Evolutionary conservation across 108 stramenopile genomes (phyloP).

Genomic region (Schizochytrium sp.): DNA sequence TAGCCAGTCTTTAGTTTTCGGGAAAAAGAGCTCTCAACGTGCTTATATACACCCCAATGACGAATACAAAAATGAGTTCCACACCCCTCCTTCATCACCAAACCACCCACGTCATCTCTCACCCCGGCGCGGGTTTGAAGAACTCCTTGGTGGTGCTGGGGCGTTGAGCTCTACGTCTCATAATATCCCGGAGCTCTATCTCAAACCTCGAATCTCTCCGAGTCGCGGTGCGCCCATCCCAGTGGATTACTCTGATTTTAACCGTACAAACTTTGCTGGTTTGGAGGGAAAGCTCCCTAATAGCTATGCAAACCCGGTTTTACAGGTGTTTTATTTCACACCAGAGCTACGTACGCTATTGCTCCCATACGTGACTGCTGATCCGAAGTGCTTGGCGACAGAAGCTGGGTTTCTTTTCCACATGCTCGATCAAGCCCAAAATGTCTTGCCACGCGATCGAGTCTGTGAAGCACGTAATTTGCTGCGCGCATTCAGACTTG

Average conservation of each 20-base stretch:
- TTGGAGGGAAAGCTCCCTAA: constrained; percentile 5
- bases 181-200: not conserved
- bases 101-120: not conserved
- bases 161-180: no score
- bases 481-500: not conserved
- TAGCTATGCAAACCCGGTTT: not conserved
- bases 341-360: constrained; percentile 37
- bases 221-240: not conserved
- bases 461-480: not conserved
- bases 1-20: constrained; percentile 27
- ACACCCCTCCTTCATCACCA: constrained; percentile 11
- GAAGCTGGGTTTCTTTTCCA: constrained; percentile 44
- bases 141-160: no score
- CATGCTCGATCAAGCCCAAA: constrained; percentile 49
- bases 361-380: not conserved
- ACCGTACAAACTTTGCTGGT: constrained; percentile 35
- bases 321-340: constrained; percentile 30
- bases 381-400: not conserved
- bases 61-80: not conserved
- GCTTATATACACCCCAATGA: constrained; percentile 14
- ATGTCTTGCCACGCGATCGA: not conserved
- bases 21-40: not conserved
- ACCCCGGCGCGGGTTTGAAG: not conserved
- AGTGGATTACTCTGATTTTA: constrained; percentile 18
- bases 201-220: constrained; percentile 19